These are phyloP conservation scores for Alternaria triticina DNA, from an alignment of 2,329 filamentous ascomycete genomes.

Conservation along the genomic window DNA sequence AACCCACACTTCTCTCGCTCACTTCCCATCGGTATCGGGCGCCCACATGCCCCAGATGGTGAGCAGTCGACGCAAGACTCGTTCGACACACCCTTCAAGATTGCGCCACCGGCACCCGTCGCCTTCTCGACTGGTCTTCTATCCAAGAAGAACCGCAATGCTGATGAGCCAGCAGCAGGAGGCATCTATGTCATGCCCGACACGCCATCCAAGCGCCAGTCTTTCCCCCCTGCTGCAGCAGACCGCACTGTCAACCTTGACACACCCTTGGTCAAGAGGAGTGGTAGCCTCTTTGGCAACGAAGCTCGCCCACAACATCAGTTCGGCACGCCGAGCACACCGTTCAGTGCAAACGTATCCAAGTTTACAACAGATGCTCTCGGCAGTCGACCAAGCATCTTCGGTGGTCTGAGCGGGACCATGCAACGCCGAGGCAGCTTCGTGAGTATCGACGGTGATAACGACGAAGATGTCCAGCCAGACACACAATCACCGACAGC, in stretches of 20 bases:
- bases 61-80: constrained; percentile 57
- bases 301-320: constrained; percentile 70
- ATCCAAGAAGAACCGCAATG: constrained; percentile 85
- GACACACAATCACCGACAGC: constrained; percentile 62
- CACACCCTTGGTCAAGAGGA: constrained; percentile 50
- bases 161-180: constrained; percentile 66
- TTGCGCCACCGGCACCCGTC: constrained; percentile 72
- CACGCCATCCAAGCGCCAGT: constrained; percentile 93
- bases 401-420: constrained; percentile 62
- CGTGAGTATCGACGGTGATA: constrained; percentile 80
- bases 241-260: constrained; percentile 42
- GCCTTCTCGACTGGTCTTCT: constrained; percentile 88
- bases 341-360: constrained; percentile 71
- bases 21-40: constrained; percentile 69
- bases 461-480: constrained; percentile 67
- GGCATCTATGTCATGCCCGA: constrained; percentile 79
- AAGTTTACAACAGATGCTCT: constrained; percentile 72
- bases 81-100: constrained; percentile 81
- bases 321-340: constrained; percentile 80
- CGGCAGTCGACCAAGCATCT: constrained; percentile 67
- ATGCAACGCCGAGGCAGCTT: constrained; percentile 71
- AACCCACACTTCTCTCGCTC: constrained; percentile 70
- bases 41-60: constrained; percentile 57
- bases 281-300: constrained; percentile 65
- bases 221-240: constrained; percentile 67